Base-by-base conservation (phyloP, 495 filamentous ascomycete genomes). In the Penicillium verhagenii region DNA sequence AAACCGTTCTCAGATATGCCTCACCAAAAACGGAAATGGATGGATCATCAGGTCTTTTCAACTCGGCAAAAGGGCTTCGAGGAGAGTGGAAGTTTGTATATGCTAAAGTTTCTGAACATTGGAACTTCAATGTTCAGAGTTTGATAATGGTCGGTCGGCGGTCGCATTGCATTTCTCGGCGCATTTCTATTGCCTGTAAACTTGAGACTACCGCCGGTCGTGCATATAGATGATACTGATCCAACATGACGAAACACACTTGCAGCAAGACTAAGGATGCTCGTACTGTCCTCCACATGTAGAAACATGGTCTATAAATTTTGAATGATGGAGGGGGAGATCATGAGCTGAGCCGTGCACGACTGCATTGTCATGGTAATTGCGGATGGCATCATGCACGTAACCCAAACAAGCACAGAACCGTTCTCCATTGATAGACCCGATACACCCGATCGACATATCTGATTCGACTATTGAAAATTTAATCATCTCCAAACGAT, bases 311-410 rank as follows among this genome's bases (percentile, higher is more conserved):
- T n/a, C n/a, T n/a, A n/a, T n/a, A n/a, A n/a, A n/a, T n/a, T n/a
- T n/a, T n/a, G n/a, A 48, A 43, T 47, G 40, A 56, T 55, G 54
- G 54, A 56, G 51, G 60, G 60, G 33, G 50, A 50, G 53, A 60
- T 55, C 56, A 31, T 13, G 40, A 47, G 33, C 52, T 53, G 57
- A 59, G 53, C 58, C 64, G 60, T 64, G 61, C 54, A 55, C 57
- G 21, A 39, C 23, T 23, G 18, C 31, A 18, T 49, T 29, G 31
- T 43, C 47, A 52, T 50, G 26, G 20, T 31, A 44, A 56, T 59
- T 54, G 55, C 52, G 28, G 20, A 51, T 46, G 43, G 26, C 18
- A 38, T 54, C 45, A 54, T 51, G 25, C 20, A 47, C 26, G 23
- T 6, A 35, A n/a, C 33, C 33, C 13, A 13, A 35, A 35, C 6